A percentile compares a stretch with the other conserved stretches of the same genome.
Evolutionary conservation across 164 flowering plant species (phyloP).

Genomic region (Tinospora cordifolia): DNA sequence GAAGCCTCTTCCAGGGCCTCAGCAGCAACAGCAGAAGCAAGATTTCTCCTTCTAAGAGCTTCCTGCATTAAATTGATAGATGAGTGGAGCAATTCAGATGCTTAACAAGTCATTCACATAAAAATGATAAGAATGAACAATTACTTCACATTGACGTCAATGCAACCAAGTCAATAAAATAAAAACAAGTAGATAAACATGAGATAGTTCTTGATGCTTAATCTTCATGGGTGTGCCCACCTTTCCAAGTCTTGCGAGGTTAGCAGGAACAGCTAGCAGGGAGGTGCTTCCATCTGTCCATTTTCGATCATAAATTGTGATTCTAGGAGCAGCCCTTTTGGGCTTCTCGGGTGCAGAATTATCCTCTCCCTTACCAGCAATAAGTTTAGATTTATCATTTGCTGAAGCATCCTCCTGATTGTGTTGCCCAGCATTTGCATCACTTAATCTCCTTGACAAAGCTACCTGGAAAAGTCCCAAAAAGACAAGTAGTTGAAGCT

Average conservation of each 20-base stretch:
- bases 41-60: slow-evolving; percentile 58
- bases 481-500: no score
- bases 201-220: not conserved
- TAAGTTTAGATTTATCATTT: slow-evolving; percentile 38
- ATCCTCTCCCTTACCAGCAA: slow-evolving; percentile 20
- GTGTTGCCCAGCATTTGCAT: slow-evolving; percentile 33
- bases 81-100: not conserved
- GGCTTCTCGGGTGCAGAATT: slow-evolving; percentile 26
- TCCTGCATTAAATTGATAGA: slow-evolving; percentile 38
- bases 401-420: slow-evolving; percentile 34
- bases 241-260: slow-evolving; percentile 79
- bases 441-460: slow-evolving; percentile 72
- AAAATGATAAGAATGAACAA: no score
- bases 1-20: slow-evolving; percentile 85
- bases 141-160: not conserved
- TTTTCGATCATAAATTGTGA: slow-evolving; percentile 78
- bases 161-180: not conserved
- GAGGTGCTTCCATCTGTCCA: slow-evolving; percentile 89
- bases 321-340: slow-evolving; percentile 30
- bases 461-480: slow-evolving; percentile 65
- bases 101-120: not conserved
- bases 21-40: slow-evolving; percentile 78
- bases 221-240: slow-evolving; percentile 22
- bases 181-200: no score
- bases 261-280: slow-evolving; percentile 46